Percentiles rank a stretch among this genome's conserved stretches.
Evolutionary conservation across 2,329 filamentous ascomycete species (phyloP).

Genomic region (Venturia aucupariae): DNA sequence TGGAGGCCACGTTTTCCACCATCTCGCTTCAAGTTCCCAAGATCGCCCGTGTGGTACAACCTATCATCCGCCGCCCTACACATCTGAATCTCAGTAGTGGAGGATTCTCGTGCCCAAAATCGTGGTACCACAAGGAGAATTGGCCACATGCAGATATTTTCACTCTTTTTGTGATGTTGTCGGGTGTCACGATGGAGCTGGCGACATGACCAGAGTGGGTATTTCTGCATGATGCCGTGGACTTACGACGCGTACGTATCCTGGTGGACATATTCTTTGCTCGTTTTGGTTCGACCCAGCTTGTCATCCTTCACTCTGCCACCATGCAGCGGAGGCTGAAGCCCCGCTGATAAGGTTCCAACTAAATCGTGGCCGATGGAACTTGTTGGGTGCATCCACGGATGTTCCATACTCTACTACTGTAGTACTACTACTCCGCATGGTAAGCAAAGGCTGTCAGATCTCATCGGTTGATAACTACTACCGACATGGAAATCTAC

Average conservation of each 20-base stretch:
- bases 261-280: neutral
- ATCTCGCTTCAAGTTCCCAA: neutral
- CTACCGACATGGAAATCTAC: neutral
- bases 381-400: neutral
- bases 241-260: neutral
- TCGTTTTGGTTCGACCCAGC: neutral
- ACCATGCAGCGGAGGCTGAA: neutral
- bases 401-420: no score
- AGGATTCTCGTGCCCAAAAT: neutral
- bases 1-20: neutral
- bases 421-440: no score
- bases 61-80: neutral
- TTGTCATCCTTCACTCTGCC: neutral
- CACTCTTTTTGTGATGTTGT: neutral
- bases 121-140: neutral
- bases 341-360: neutral
- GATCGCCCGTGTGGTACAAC: neutral
- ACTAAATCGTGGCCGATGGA: neutral
- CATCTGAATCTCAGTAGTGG: neutral
- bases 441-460: neutral
- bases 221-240: constrained; percentile 1
- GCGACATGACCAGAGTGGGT: neutral
- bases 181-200: neutral
- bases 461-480: neutral
- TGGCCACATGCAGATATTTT: neutral